Evolutionary conservation across 2,329 filamentous ascomycete genomes (phyloP).

Genomic region (Fusarium virguliforme): DNA sequence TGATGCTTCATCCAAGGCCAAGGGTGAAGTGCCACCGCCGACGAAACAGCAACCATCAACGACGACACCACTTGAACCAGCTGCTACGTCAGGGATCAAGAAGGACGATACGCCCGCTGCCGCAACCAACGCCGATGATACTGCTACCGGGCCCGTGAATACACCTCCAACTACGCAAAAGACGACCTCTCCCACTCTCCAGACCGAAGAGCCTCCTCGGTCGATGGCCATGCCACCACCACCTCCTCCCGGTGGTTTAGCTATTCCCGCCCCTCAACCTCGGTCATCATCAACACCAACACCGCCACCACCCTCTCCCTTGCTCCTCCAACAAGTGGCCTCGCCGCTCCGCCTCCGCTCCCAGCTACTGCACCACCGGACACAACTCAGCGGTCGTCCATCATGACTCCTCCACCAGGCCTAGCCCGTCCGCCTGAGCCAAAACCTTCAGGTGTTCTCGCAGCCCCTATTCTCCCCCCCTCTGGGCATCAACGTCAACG

Average conservation of each 20-base stretch:
- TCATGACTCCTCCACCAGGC: conserved; percentile 44
- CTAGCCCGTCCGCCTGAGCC: conserved; percentile 48
- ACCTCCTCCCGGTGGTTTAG: conserved; percentile 40
- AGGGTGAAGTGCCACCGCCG: conserved; percentile 23
- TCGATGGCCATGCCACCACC: conserved; percentile 46
- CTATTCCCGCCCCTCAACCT: conserved; percentile 38
- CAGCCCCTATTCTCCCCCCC: conserved; percentile 59
- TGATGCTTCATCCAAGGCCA: conserved; percentile 17
- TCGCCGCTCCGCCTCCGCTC: conserved; percentile 44
- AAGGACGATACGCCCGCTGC: conserved; percentile 10
- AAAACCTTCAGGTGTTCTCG: conserved; percentile 56
- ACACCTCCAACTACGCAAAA: conserved; percentile 13
- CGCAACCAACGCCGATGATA: conserved; percentile 23
- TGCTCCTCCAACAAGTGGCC: conserved; percentile 38
- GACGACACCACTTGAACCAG: conserved; percentile 10
- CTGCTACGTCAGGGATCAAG: not conserved
- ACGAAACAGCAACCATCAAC: conserved; percentile 22
- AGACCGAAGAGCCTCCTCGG: conserved; percentile 31
- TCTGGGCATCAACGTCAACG: conserved; percentile 50
- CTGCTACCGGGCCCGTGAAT: conserved; percentile 15
- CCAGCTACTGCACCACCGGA: conserved; percentile 25
- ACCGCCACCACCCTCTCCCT: conserved; percentile 34
- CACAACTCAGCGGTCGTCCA: conserved; percentile 17
- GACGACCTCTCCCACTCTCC: conserved; percentile 9
- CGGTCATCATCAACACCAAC: conserved; percentile 30